Evolutionary conservation across 129 eudicot genomes (phyloP).

Genomic region (Artemisia annua): DNA sequence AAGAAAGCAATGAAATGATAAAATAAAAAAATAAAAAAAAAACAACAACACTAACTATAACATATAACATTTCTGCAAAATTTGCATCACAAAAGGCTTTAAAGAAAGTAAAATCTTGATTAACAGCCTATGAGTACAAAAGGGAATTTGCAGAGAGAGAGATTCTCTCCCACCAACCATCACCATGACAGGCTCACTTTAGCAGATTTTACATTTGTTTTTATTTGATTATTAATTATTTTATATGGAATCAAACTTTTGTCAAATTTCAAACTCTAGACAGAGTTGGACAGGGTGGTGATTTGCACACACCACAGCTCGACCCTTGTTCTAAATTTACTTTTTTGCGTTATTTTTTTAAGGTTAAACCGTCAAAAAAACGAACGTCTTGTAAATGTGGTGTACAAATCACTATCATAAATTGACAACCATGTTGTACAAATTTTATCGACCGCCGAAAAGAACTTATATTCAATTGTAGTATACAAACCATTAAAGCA

Average conservation of each 20-base stretch:
- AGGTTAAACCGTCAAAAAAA: no score
- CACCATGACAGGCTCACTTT: slow-evolving; percentile 35
- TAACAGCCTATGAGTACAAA: background rate
- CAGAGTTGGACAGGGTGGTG: no score
- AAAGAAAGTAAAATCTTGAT: slow-evolving; percentile 23
- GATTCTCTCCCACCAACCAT: slow-evolving; percentile 34
- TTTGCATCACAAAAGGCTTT: slow-evolving; percentile 20
- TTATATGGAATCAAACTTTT: background rate
- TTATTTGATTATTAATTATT: background rate
- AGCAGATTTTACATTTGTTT: slow-evolving; percentile 24
- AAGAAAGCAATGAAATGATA: slow-evolving; percentile 6
- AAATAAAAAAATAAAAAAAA: background rate
- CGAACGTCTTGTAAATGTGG: no score
- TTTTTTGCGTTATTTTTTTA: no score
- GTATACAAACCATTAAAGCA: background rate
- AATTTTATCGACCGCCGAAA: slow-evolving; percentile 18
- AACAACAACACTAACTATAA: background rate
- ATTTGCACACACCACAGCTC: no score
- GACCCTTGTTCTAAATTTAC: no score
- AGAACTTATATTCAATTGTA: slow-evolving; percentile 20
- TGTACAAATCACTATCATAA: no score
- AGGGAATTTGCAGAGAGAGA: slow-evolving; percentile 22
- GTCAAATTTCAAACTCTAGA: background rate
- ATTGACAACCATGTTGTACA: background rate
- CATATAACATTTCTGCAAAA: slow-evolving; percentile 12